Base-by-base conservation (phyloP, 106 monocot species). In the Vanilla planifolia region DNA sequence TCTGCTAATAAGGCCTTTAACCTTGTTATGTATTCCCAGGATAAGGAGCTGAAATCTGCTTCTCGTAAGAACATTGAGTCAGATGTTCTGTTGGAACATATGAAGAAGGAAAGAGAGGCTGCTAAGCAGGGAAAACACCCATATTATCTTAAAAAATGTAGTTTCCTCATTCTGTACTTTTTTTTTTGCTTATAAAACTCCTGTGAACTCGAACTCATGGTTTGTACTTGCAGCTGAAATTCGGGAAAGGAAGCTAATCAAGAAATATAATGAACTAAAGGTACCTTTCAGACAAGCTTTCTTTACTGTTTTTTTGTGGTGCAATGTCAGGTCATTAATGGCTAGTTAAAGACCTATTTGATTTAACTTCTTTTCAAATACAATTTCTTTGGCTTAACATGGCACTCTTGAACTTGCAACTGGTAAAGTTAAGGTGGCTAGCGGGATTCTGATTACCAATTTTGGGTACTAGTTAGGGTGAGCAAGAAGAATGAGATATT, bases 131-230 rank as follows among this genome's bases (percentile, higher is more conserved):
- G 98, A 64, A 92, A 99, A 73, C 76, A 13, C 8, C 92, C 98
- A 66, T 99, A 92, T 68, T 99, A 92, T 56, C 88, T 99, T 2
- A 99, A 99, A 50, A 92, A 99, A 92, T 90, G 96, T 96, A 33
- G 71, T 74, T 37, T 5, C 17, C 22, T 4, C 25, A 45, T 43
- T 51, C 71, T 56, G 60, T 53, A 45, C 57, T 67, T 37, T 63
- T 67, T 48, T 25, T 34, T 52, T 59, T 28, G 28, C n/a, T 33
- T 42, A 59, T 21, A 7, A 72, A 26, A 37, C 44, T 8, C 15
- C n/a, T n/a, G n/a, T 23, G 16, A 58, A 6, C 32, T 33, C 52
- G 8, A 28, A 29, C 3, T 48, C 11, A 10, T 17, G 11, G 69
- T 43, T 52, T 68, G 14, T 23, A 66, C 60, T 7, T 55, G 65